Percentiles rank a stretch among this genome's conserved stretches.
phyloP scores from a whole-genome alignment of 306 rosid species.

The Prunus mume region DNA sequence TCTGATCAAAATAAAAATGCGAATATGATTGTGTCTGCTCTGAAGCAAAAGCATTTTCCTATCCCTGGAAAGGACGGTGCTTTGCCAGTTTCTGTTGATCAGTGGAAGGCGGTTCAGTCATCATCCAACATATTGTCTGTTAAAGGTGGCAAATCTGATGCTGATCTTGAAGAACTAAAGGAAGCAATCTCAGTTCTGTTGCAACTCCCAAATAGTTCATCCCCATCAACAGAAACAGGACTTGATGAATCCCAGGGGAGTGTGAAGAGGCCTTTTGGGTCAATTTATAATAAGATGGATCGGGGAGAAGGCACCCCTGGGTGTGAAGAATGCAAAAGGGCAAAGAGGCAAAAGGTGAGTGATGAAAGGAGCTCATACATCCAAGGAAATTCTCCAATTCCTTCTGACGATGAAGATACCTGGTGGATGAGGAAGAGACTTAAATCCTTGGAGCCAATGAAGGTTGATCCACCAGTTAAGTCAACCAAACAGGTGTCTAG shows the following conservation, averaged over 20 bases:
- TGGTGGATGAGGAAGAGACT: conserved; percentile 92
- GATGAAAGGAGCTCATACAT: conserved; percentile 63
- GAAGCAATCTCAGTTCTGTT: conserved; percentile 57
- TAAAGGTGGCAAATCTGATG: conserved; percentile 45
- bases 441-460: conserved; percentile 59
- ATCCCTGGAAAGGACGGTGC: conserved; percentile 49
- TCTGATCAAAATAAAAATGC: conserved; percentile 33
- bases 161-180: conserved; percentile 69
- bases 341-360: conserved; percentile 72
- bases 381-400: conserved; percentile 51
- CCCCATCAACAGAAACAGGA: conserved; percentile 39
- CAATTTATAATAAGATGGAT: conserved; percentile 52
- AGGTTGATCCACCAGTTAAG: conserved; percentile 70
- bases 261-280: conserved; percentile 47
- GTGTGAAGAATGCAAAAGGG: conserved; percentile 89
- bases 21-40: conserved; percentile 29
- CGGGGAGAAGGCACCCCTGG: conserved; percentile 75
- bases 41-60: conserved; percentile 39
- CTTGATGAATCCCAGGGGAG: conserved; percentile 58
- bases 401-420: conserved; percentile 66
- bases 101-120: conserved; percentile 38
- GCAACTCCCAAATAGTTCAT: conserved; percentile 54
- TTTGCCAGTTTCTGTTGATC: conserved; percentile 46
- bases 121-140: conserved; percentile 30
- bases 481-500: conserved; percentile 63